Evolutionary conservation across 768 basidiomycete species (phyloP).

Genomic region (Tricholoma matsutake): DNA sequence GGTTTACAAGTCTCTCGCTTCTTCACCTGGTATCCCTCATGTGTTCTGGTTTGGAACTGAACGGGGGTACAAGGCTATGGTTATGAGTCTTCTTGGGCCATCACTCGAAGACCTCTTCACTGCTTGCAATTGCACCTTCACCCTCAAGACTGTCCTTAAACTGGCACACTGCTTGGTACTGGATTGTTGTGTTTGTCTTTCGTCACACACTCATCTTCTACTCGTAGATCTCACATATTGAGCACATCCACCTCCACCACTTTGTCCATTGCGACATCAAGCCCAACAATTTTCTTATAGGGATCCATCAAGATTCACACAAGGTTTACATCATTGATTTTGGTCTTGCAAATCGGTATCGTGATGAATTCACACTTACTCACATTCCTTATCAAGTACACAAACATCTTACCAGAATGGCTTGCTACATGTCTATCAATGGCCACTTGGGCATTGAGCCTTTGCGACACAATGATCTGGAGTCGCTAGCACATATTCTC

Average conservation of each 20-base stretch:
- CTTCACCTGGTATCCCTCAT: conserved; percentile 69
- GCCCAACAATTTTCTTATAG: background rate
- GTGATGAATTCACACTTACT: conserved; percentile 11
- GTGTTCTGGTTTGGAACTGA: conserved; percentile 67
- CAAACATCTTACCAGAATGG: no score
- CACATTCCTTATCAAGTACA: background rate
- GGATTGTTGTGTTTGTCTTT: background rate
- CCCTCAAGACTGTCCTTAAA: conserved; percentile 3
- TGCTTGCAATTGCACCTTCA: background rate
- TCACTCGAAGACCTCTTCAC: conserved; percentile 3
- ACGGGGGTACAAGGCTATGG: conserved; percentile 45
- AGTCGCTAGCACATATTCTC: conserved; percentile 91
- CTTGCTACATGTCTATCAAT: no score
- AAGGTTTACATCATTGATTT: conserved; percentile 3
- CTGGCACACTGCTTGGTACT: background rate
- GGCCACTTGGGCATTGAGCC: conserved; percentile 67
- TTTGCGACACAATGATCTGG: conserved; percentile 92
- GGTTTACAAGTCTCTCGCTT: conserved; percentile 69
- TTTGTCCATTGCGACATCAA: conserved; percentile 3
- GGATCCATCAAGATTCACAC: no score
- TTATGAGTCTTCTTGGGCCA: conserved; percentile 59
- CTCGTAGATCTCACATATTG: background rate
- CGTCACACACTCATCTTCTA: background rate
- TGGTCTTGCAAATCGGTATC: conserved; percentile 5
- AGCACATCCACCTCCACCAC: background rate